Evolutionary conservation across 2,329 filamentous ascomycete genomes (phyloP).

Genomic region (Trichoderma koningiopsis): DNA sequence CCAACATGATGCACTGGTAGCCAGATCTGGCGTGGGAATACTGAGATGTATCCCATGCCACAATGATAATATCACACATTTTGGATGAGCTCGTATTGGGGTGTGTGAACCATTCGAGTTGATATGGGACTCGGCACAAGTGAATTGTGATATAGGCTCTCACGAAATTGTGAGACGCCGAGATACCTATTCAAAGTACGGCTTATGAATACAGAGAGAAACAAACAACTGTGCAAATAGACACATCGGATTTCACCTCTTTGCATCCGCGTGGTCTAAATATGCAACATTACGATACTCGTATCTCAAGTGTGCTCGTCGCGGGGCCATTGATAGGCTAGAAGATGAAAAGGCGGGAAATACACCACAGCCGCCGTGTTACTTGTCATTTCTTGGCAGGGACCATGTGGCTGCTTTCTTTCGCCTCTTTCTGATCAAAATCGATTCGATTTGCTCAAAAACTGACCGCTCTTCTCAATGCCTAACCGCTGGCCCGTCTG

Average conservation of each 20-base stretch:
- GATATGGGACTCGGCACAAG: not conserved
- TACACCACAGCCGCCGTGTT: not conserved
- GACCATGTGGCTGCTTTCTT: not conserved
- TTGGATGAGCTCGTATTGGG: not conserved
- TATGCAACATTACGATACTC: not conserved
- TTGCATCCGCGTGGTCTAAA: not conserved
- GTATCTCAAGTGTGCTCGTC: not conserved
- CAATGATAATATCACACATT: not conserved
- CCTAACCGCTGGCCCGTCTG: not conserved
- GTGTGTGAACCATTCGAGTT: not conserved
- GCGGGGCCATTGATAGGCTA: not conserved
- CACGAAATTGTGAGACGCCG: not conserved
- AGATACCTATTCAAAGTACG: not conserved
- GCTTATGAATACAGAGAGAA: not conserved
- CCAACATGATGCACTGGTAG: not conserved
- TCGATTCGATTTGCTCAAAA: not conserved
- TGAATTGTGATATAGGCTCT: not conserved
- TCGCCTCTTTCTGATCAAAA: not conserved
- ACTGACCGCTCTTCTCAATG: slow-evolving; percentile 11
- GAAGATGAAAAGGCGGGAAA: not conserved
- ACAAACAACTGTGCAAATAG: not conserved
- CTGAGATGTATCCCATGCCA: not conserved
- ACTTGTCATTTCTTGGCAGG: not conserved
- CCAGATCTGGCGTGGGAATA: not conserved
- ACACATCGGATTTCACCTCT: not conserved